A percentile compares a stretch with the other conserved stretches of the same genome.
phyloP scores from a whole-genome alignment of 495 filamentous ascomycete genomes.

The Durotheca rogersii region DNA sequence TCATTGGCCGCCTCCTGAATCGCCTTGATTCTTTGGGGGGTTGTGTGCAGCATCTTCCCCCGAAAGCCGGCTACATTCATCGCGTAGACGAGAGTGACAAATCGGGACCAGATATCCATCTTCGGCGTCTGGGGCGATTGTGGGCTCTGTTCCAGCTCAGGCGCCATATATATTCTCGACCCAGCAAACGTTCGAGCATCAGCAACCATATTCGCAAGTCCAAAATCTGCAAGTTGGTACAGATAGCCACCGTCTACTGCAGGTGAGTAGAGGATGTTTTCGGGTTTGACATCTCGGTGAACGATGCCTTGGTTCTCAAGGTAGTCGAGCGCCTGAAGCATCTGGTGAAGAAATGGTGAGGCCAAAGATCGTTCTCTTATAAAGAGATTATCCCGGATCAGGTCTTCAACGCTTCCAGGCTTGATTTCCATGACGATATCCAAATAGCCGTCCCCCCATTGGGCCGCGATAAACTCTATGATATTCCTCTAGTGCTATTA shows the following conservation, averaged over 20 bases:
- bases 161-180: slow-evolving; percentile 18
- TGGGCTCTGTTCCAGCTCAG: slow-evolving; percentile 24
- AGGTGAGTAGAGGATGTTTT: slow-evolving; percentile 59
- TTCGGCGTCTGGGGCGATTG: slow-evolving; percentile 1
- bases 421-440: too few relatives aligned
- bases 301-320: slow-evolving; percentile 53
- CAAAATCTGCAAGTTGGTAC: slow-evolving; percentile 33
- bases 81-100: slow-evolving; percentile 17
- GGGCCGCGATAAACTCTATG: too few relatives aligned
- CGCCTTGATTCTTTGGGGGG: too few relatives aligned
- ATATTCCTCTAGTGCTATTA: too few relatives aligned
- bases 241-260: neutral
- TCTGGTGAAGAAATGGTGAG: slow-evolving; percentile 15
- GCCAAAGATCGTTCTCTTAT: too few relatives aligned
- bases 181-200: slow-evolving; percentile 2
- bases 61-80: neutral
- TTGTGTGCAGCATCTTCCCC: neutral
- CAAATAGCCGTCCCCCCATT: too few relatives aligned
- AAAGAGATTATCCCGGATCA: too few relatives aligned
- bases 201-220: slow-evolving; percentile 5
- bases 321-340: slow-evolving; percentile 30
- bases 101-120: slow-evolving; percentile 34
- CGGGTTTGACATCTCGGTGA: slow-evolving; percentile 72
- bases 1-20: too few relatives aligned
- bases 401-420: too few relatives aligned